Evolutionary conservation across 345 rosid genomes (phyloP), one percentile per base, ranked within the genome.

Genomic region (Citrus trifoliata): DNA sequence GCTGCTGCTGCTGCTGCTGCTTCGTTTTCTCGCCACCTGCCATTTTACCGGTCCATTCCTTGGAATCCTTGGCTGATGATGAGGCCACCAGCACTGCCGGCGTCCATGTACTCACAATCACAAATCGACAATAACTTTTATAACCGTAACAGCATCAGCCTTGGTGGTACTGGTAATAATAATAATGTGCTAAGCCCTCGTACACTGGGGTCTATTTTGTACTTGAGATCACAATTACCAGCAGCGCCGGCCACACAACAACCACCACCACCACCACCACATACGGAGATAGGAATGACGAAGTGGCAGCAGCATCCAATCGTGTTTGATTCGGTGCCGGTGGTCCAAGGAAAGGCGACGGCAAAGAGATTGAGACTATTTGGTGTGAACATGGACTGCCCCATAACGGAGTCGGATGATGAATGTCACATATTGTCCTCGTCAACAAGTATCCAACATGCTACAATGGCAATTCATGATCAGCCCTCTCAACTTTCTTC

Each of bases 371-470:
- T 95, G 61, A 89, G 98, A 82, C 88, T 95, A 75, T 95, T 95
- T 59, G 98, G 98, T 24, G 98, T 95, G 53, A 92, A 95, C 90
- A 91, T 95, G 98, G 98, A 93, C 59, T 93, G 94, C 83, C 90
- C 90, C 59, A 78, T 84, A 18, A 61, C 83, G 10, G 90, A 85
- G 70, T 59, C 85, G 0, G 81, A 80, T 33, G 85, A 80, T 28
- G 85, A 77, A 21, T 65, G 79, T 64, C 84, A 77, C 32, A 74
- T 75, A 35, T 33, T 88, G 42, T 69, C 85, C 18, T 81, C 90
- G 42, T 46, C 51, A 13, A 68, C 87, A 24, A 68, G 82, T 10
- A 55, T 76, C 78, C 72, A 76, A 33, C 82, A 63, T 67, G 80
- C 80, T 69, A 6, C 76, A 21, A 56, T 71, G 56, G 60, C 80